phyloP scores from a whole-genome alignment of 148 eudicot species.

The Rhododendron henanense region DNA sequence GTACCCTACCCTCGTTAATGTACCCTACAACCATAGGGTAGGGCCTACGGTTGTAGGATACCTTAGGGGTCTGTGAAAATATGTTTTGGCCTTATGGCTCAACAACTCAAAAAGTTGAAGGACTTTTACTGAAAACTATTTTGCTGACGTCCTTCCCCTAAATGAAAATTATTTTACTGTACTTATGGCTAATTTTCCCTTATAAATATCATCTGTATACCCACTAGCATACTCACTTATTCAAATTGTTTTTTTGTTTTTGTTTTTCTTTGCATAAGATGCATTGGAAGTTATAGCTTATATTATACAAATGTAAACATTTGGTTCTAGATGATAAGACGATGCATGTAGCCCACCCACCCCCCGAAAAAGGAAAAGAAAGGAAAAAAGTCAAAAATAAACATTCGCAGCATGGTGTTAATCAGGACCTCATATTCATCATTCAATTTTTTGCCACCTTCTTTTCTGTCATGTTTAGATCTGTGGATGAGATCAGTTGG shows the following conservation, averaged over 20 bases:
- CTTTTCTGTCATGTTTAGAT: background rate
- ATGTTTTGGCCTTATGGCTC: no score
- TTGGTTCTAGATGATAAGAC: background rate
- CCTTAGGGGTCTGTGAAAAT: no score
- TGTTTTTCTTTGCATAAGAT: background rate
- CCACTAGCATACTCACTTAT: background rate
- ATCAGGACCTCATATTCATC: conserved; percentile 69
- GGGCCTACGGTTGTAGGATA: no score
- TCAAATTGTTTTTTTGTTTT: background rate
- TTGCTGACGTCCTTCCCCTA: no score
- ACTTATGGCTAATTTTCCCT: no score
- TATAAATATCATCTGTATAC: background rate
- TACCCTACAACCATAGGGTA: no score
- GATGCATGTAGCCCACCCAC: conserved; percentile 2
- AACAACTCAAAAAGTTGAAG: no score
- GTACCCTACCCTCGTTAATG: no score
- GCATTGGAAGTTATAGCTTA: background rate
- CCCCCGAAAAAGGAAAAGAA: background rate
- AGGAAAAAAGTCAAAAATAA: conserved; percentile 8
- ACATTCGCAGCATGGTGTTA: conserved; percentile 55
- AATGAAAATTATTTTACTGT: no score
- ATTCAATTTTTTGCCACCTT: conserved; percentile 34
- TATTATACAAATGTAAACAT: background rate
- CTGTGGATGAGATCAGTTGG: background rate
- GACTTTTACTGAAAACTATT: no score